These are phyloP conservation scores for Solanum virginianum DNA, from an alignment of 257 asterid genomes.

Conservation along the genomic window DNA sequence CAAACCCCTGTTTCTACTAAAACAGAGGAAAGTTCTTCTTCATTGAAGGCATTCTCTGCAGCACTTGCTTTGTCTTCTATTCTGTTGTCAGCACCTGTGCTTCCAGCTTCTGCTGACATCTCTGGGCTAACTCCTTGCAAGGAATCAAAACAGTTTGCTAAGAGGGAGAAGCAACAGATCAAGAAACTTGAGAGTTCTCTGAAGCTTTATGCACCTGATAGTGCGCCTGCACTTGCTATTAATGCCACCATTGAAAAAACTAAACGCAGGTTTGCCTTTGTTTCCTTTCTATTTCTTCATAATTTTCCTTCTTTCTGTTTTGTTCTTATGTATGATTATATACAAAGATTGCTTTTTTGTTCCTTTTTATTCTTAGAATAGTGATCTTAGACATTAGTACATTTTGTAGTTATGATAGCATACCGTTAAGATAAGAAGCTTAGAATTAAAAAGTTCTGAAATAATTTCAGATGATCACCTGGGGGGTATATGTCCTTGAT, in stretches of 20 bases:
- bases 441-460: background rate
- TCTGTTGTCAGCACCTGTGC: constrained; percentile 63
- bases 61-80: constrained; percentile 85
- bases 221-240: constrained; percentile 97
- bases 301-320: background rate
- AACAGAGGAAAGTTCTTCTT: constrained; percentile 1
- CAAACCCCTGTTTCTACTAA: background rate
- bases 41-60: constrained; percentile 72
- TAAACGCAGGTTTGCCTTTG: constrained; percentile 47
- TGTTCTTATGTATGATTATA: background rate
- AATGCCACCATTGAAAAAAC: constrained; percentile 86
- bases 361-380: background rate
- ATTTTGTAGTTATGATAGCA: background rate
- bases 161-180: constrained; percentile 83
- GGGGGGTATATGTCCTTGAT: background rate
- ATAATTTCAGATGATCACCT: background rate
- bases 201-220: constrained; percentile 73
- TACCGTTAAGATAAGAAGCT: background rate
- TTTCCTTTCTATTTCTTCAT: background rate
- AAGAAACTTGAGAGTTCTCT: constrained; percentile 72
- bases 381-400: background rate
- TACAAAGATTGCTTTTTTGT: no score
- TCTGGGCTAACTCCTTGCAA: constrained; percentile 93
- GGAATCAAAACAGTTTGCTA: constrained; percentile 91
- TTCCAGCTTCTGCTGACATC: constrained; percentile 84